Base-by-base conservation (phyloP, 352 stramenopile species). In the Phytophthora capsici region DNA sequence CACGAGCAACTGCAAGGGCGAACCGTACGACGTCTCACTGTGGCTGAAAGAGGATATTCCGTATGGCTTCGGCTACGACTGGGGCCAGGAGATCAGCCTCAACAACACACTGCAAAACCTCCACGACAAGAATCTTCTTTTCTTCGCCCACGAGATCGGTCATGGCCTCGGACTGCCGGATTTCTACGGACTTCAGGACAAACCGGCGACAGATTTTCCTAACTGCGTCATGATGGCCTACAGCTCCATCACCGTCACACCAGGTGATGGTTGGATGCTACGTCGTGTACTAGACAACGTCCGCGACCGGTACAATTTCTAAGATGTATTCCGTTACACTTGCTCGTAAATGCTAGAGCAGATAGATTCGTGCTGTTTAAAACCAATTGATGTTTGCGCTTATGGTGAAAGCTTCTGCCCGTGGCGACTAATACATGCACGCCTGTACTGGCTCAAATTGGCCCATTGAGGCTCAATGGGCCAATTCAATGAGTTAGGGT, bases 191-290 rank as follows among this genome's bases (percentile, higher is more conserved):
- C 23, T 52, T 4, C 38, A 70, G 38, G 46, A 30, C 14, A 70
- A 70, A 19, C 62, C 62, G 13, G 20, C 54, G 22, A 51, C 41
- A 14, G 62, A 70, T 10, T 65, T 70, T 19, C 54, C 62, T 2
- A 70, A 70, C 30, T 59, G 45, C 14, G 45, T 70, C 40, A 70
- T 70, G 68, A 70, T 57, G 62, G 54, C 62, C n/a, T 65, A 70
- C 46, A 55, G 57, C 30, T 76, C 63, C 16, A 57, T 49, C 4
- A 73, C 63, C 0, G 61, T 77, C 49, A 77, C 58, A 3, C 52
- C 63, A 6, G 62, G 51, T 25, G 69, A 77, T 26, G 69, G 69
- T 14, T 77, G 69, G 69, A 73, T 77, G 69, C 45, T 77, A 53
- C 69, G 69, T 51, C 64, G 69, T 17, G 56, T 77, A 9, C 67